Evolutionary conservation across 2,329 filamentous ascomycete genomes (phyloP), one percentile per base, ranked within the genome.

Genomic region (Fusarium nurragi): DNA sequence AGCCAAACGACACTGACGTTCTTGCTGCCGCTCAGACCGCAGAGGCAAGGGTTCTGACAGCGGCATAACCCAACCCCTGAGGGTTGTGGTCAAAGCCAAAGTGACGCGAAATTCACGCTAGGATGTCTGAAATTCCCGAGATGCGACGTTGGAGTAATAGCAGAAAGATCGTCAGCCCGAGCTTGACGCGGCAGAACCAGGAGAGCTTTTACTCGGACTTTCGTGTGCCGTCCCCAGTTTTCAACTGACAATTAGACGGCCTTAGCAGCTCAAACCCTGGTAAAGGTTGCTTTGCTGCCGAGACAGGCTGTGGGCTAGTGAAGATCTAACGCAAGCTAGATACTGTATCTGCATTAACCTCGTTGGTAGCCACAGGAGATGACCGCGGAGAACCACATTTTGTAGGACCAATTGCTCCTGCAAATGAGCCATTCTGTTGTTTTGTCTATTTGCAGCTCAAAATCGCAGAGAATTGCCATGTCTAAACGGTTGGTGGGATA

Each of bases 151-250:
- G 7, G 18, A 37, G n/a, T 7, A 4, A n/a, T 18, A 26, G 16
- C 21, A 26, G 12, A 34, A 46, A 25, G 41, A 30, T 41, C 34
- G 36, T 32, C 14, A 9, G 28, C 16, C 28, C 21, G 30, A 25
- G 56, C 56, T 51, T 60, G 38, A 46, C 28, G 36, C 47, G 39
- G 40, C 28, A 54, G 45, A 60, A 13, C 14, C 26, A 6, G 12
- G 26, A 6, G 12, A 13, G 26, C 13, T 30, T 30, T 18, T 10
- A 34, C 4, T n/a, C 32, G n/a, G 16, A 8, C 14, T n/a, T 18
- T 16, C 10, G 9, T 14, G 16, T 4, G 16, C 16, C 6, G 32
- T 34, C 9, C n/a, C 32, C 16, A 11, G 9, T 10, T n/a, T 6
- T n/a, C 7, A 18, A 34, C 32, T n/a, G 16, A n/a, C 7, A 34